Evolutionary conservation across 768 basidiomycete genomes (phyloP).

Genomic region (Termitomyces titanicus): DNA sequence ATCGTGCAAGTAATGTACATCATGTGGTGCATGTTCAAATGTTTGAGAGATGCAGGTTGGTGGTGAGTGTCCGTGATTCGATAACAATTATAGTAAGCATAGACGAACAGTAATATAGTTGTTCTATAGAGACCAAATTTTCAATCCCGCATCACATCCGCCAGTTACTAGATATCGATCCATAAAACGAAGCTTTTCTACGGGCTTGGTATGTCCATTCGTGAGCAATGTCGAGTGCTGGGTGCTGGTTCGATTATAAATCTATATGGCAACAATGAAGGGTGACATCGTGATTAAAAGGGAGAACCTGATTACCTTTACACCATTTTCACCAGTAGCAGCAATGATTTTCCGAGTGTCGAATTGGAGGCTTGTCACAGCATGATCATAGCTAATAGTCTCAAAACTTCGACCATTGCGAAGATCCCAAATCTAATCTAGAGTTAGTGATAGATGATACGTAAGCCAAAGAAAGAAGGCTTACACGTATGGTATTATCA

Average conservation of each 20-base stretch:
- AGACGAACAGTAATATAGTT: slow-evolving; percentile 1
- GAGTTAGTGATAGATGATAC: not conserved
- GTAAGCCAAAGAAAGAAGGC: slow-evolving; percentile 21
- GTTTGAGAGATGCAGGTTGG: not conserved
- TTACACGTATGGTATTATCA: slow-evolving; percentile 87
- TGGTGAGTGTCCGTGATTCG: not conserved
- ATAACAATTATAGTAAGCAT: slow-evolving; percentile 5
- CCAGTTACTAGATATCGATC: slow-evolving; percentile 93
- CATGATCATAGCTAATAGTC: slow-evolving; percentile 86
- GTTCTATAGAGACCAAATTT: slow-evolving; percentile 87
- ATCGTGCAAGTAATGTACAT: slow-evolving; percentile 4
- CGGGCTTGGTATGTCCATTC: slow-evolving; percentile 92
- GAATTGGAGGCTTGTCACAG: slow-evolving; percentile 89
- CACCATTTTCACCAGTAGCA: slow-evolving; percentile 88
- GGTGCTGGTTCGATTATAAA: slow-evolving; percentile 93
- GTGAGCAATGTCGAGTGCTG: slow-evolving; percentile 80
- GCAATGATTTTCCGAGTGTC: slow-evolving; percentile 92
- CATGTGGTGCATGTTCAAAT: not conserved
- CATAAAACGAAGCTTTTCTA: slow-evolving; percentile 89
- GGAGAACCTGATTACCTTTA: slow-evolving; percentile 58
- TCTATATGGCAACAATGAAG: slow-evolving; percentile 37
- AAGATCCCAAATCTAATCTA: slow-evolving; percentile 90
- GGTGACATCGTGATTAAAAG: not conserved
- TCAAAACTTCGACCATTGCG: slow-evolving; percentile 86
- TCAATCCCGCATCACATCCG: slow-evolving; percentile 79